Evolutionary conservation across 495 filamentous ascomycete genomes (phyloP).

Genomic region (Opeltia flavorubescens): DNA sequence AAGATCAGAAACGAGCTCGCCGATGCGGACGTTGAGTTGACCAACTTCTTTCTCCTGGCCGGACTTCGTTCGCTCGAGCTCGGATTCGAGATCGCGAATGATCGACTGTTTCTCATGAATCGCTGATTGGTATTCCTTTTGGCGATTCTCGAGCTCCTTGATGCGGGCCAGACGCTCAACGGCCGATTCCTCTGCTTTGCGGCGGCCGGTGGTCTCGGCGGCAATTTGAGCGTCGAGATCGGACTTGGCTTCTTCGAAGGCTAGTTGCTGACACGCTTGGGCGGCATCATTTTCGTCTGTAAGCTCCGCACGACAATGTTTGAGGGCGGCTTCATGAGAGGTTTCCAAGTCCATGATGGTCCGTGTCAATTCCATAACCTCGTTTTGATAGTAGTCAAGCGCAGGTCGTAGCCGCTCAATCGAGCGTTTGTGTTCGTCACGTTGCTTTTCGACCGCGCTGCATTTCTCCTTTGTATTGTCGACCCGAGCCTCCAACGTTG

Average conservation of each 20-base stretch:
- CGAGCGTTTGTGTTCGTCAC: constrained; percentile 41
- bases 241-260: constrained; percentile 24
- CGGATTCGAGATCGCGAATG: constrained; percentile 27
- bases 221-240: constrained; percentile 27
- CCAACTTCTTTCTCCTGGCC: constrained; percentile 27
- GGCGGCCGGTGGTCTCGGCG: constrained; percentile 23
- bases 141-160: constrained; percentile 22
- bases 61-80: constrained; percentile 19
- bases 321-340: constrained; percentile 28
- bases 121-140: constrained; percentile 22
- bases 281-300: constrained; percentile 27
- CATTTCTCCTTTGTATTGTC: constrained; percentile 30
- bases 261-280: constrained; percentile 19
- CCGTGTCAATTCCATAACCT: constrained; percentile 46
- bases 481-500: constrained; percentile 13
- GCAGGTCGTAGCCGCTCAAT: constrained; percentile 48
- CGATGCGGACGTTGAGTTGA: constrained; percentile 10
- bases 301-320: constrained; percentile 20
- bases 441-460: constrained; percentile 36
- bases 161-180: constrained; percentile 24
- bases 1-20: constrained; percentile 9
- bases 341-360: constrained; percentile 46
- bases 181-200: constrained; percentile 21
- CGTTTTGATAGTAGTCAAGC: constrained; percentile 46
- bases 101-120: constrained; percentile 29